Conservation (phyloP, 2,329 filamentous ascomycete species). For the Microcyclospora pomicola region DNA sequence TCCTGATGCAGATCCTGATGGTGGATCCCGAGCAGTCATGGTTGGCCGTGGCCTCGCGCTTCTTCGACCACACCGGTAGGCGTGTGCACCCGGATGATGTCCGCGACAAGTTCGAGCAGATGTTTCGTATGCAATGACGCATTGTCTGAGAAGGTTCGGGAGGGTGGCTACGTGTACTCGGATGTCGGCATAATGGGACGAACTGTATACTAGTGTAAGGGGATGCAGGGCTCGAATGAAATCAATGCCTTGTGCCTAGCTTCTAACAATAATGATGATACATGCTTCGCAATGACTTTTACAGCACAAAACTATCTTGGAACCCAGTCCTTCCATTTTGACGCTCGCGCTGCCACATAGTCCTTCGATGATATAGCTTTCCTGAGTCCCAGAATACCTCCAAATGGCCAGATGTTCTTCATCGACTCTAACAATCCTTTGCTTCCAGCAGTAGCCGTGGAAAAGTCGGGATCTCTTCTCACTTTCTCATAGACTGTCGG, state of each 20-base stretch:
- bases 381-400: constrained; percentile 26
- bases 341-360: constrained; percentile 22
- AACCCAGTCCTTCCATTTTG: constrained; percentile 21
- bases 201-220: no score
- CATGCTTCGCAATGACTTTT: no score
- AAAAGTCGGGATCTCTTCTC: constrained; percentile 30
- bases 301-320: neutral
- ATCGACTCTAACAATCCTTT: constrained; percentile 2
- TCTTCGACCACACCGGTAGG: constrained; percentile 37
- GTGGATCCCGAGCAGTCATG: constrained; percentile 31
- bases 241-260: no score
- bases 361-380: constrained; percentile 26
- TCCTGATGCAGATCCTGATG: constrained; percentile 31
- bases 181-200: no score
- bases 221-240: no score
- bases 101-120: constrained; percentile 26
- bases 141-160: no score
- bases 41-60: constrained; percentile 33
- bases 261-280: no score
- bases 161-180: no score
- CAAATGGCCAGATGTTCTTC: constrained; percentile 22
- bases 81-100: constrained; percentile 30
- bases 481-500: constrained; percentile 58
- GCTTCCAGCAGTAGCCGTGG: constrained; percentile 1
- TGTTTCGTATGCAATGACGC: constrained; percentile 3